Evolutionary conservation across 176 grass and related monocot species (phyloP), one percentile per base, ranked within the genome.

Genomic region (Ensete glaucum): DNA sequence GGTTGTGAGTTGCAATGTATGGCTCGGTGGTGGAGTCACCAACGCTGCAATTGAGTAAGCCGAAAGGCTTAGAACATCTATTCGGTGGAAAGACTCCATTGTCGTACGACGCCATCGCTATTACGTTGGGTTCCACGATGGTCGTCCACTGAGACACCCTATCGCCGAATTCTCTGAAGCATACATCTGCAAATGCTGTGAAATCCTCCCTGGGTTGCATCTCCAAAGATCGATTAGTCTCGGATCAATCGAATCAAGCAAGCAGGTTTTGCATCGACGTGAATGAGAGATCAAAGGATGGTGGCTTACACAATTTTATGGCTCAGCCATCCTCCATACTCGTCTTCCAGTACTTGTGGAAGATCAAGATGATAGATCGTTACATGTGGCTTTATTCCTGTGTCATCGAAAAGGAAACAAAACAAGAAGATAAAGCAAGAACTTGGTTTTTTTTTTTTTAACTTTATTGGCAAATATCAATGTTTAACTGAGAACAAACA

Each of bases 261-360:
- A 65, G 62, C 21, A 14, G 62, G 22, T 65, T 43, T 43, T 6
- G 34, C 0, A 43, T 6, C 34, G 34, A 6, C 34, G 34, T 6
- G 34, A 43, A 6, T 6, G 34, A 43, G 34, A 43, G 34, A 6
- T 25, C 0, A 43, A 34, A 43, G 53, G 13, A 43, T 71, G 62
- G 24, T 9, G 12, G 50, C 60, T 87, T 90, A 90, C 84, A 90
- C 73, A 15, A 90, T 83, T 77, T 57, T 83, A 15, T 74, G 71
- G 75, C 81, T 84, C 72, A 90, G 78, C 88, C 84, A 90, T 80
- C 88, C 88, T 81, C 68, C 63, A 24, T 92, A 92, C 66, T 92
- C 90, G n/a, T 92, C 86, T 71, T 92, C 84, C 13, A 92, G 54
- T 52, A 71, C 59, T 55, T 94, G 85, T 5, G 91, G 91, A 22